phyloP scores from a whole-genome alignment of 306 rosid species.

The Prunus campanulata region DNA sequence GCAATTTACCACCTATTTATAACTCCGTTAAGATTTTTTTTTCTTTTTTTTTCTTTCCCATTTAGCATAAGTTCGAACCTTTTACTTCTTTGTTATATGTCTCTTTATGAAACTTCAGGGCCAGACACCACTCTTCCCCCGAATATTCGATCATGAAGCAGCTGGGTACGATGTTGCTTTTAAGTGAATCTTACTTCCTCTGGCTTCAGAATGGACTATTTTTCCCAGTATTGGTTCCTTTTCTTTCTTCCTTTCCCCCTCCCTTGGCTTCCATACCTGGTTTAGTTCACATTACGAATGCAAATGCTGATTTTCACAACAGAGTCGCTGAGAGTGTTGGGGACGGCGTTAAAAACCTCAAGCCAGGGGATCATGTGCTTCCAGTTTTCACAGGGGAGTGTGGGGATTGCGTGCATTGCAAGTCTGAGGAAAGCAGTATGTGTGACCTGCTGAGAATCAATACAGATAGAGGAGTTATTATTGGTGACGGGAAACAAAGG shows the following conservation, averaged over 20 bases:
- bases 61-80: too few species aligned
- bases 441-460: constrained; percentile 39
- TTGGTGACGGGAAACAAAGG: constrained; percentile 34
- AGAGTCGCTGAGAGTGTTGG: constrained; percentile 47
- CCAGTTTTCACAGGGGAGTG: constrained; percentile 1
- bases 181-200: not conserved
- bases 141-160: constrained; percentile 44
- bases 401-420: not conserved
- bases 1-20: too few species aligned
- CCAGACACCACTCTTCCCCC: constrained; percentile 28
- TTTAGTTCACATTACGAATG: not conserved
- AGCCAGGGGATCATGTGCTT: constrained; percentile 37
- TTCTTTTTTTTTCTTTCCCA: not conserved
- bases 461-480: constrained; percentile 31
- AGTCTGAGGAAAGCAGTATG: constrained; percentile 40
- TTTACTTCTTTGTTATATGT: not conserved
- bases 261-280: not conserved
- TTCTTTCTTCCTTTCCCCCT: too few species aligned
- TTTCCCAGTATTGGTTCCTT: too few species aligned
- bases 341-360: constrained; percentile 25
- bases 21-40: too few species aligned
- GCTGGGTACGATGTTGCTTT: constrained; percentile 28
- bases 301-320: not conserved
- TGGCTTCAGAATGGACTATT: too few species aligned
- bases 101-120: constrained; percentile 15